Evolutionary conservation across 306 rosid species (phyloP), one percentile per base, ranked within the genome.

Genomic region (Trifolium repens): DNA sequence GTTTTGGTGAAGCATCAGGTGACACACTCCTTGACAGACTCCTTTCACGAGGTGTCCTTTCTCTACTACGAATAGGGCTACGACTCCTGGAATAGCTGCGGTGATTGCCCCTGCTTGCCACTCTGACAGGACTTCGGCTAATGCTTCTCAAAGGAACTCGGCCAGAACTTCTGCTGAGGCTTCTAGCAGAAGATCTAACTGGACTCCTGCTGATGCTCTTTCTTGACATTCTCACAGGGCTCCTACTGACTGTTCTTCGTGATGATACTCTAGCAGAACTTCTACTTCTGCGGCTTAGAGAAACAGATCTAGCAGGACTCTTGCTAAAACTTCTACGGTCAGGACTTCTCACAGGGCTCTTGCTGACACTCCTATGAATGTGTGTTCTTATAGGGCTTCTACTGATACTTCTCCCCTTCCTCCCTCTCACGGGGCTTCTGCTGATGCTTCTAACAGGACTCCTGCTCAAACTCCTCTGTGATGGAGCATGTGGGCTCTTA

Each of bases 1-100:
- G 96, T 83, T 90, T 92, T 67, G 98, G 99, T 19, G 98, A 90
- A 12, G 74, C 88, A 86, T 86, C 89, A 27, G 94, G 97, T 59
- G 99, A 94, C 37, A 66, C 88, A 61, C 99, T 94, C 87, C 90
- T 92, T 2, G 99, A 94, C 59, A 86, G 78, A 83, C 98, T 93
- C 81, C 88, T 89, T 42, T 82, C 85, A 64, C 89, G 88, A 44
- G 97, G 94, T 22, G 98, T 86, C 79, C 89, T 88, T 39, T 76
- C 82, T 87, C 91, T 84, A 5, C 91, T 84, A 5, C 85, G 98
- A 14, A 83, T 82, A 55, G 96, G 97, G 78, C 88, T 94, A 79
- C 71, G 92, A 81, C 97, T 94, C 89, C 87, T 85, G 19, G 99
- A 94, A 78, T 90, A 92, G 82, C 93, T 92, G 79, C 79, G 94